Conservation (phyloP, 2,329 filamentous ascomycete genomes). For the Aspergillus sp. region DNA sequence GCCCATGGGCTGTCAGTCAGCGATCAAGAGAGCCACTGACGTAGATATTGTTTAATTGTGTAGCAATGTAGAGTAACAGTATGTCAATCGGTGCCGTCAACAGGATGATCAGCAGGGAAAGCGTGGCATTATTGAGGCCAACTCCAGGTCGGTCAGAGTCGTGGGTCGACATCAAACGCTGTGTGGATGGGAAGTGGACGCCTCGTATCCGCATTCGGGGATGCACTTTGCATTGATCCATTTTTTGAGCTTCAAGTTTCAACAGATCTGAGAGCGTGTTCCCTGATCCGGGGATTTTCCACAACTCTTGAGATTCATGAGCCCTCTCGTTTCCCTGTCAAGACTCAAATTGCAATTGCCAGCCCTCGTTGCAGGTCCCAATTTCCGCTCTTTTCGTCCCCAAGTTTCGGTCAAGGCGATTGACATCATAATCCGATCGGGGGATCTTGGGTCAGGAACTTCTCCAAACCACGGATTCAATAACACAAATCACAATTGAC, state of each 20-base stretch:
- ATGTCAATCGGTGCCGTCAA: background rate
- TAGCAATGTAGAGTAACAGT: background rate
- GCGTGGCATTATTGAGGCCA: background rate
- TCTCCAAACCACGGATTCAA: background rate
- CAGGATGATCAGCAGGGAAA: background rate
- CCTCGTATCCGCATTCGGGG: conserved; percentile 1
- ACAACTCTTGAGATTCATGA: background rate
- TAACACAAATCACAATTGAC: background rate
- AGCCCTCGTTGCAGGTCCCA: background rate
- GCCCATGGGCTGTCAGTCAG: background rate
- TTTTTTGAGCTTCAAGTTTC: background rate
- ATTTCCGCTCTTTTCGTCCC: background rate
- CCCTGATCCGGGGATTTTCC: background rate
- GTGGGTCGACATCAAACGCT: conserved; percentile 1
- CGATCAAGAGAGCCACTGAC: background rate
- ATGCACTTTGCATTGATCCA: background rate
- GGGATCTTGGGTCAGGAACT: background rate
- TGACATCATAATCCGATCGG: background rate
- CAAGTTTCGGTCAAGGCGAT: background rate
- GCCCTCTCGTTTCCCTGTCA: background rate
- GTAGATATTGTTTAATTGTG: background rate
- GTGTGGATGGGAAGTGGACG: background rate
- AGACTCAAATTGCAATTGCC: background rate
- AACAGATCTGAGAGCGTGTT: too few relatives aligned
- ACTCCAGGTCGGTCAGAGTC: background rate